phyloP scores from a whole-genome alignment of 116 monocot species.

The Zostera marina region DNA sequence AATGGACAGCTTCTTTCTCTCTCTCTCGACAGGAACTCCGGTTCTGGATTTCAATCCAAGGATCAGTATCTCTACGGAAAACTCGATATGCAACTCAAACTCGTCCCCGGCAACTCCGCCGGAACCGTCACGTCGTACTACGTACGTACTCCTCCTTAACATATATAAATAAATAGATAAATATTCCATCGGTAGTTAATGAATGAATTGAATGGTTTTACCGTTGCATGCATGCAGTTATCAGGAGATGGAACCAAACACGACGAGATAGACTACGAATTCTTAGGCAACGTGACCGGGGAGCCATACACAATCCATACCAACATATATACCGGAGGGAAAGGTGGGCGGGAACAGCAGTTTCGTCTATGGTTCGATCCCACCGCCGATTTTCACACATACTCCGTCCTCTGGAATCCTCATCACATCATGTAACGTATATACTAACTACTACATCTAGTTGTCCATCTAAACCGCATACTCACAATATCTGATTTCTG shows the following conservation, averaged over 20 bases:
- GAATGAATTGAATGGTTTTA: too few relatives aligned
- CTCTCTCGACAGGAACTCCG: slow-evolving; percentile 2
- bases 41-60: slow-evolving; percentile 7
- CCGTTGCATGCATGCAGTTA: background rate
- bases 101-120: slow-evolving; percentile 6
- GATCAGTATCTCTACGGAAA: background rate
- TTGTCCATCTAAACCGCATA: too few relatives aligned
- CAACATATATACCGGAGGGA: slow-evolving; percentile 6
- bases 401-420: slow-evolving; percentile 29
- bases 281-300: slow-evolving; percentile 4
- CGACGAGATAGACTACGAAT: slow-evolving; percentile 9
- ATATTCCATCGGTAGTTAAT: background rate
- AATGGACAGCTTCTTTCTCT: slow-evolving; percentile 1
- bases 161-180: background rate
- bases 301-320: slow-evolving; percentile 8
- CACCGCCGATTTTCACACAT: slow-evolving; percentile 21
- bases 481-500: background rate
- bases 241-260: background rate
- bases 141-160: background rate
- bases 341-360: slow-evolving; percentile 8
- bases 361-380: slow-evolving; percentile 28
- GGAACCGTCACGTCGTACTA: slow-evolving; percentile 8
- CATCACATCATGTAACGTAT: slow-evolving; percentile 10
- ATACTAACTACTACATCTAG: too few relatives aligned
- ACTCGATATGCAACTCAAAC: slow-evolving; percentile 10